Conservation (phyloP, 164 flowering plant genomes). For the Nymphaea thermarum region DNA sequence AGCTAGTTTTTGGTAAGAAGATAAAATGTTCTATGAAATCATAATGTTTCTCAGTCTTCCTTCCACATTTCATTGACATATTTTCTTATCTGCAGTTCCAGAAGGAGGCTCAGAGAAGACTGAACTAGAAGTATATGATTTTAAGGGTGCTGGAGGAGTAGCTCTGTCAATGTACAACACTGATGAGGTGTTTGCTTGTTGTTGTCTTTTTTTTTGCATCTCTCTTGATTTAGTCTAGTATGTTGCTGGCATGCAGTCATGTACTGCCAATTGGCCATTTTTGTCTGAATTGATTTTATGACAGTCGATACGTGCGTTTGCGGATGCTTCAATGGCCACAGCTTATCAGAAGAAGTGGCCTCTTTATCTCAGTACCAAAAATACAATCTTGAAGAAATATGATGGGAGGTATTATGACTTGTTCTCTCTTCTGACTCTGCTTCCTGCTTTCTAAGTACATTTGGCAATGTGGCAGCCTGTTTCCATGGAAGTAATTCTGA, state of each 20-base stretch:
- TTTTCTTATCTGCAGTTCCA: slow-evolving; percentile 39
- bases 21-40: not conserved
- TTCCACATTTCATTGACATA: not conserved
- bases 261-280: not conserved
- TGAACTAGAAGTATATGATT: slow-evolving; percentile 75
- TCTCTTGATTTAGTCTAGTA: not conserved
- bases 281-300: slow-evolving; percentile 3
- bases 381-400: slow-evolving; percentile 94
- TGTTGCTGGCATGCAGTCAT: not conserved
- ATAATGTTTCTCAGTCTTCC: not conserved
- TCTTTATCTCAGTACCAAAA: slow-evolving; percentile 95
- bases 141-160: slow-evolving; percentile 89
- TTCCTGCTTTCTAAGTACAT: not conserved
- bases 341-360: slow-evolving; percentile 96
- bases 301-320: slow-evolving; percentile 86
- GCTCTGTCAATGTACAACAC: slow-evolving; percentile 93
- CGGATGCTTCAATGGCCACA: slow-evolving; percentile 86
- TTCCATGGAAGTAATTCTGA: not conserved
- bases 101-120: slow-evolving; percentile 54
- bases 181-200: slow-evolving; percentile 55
- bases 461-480: not conserved
- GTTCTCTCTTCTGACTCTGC: not conserved
- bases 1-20: slow-evolving; percentile 70
- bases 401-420: slow-evolving; percentile 69
- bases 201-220: not conserved